Percentiles rank a stretch among this genome's conserved stretches.
These are phyloP conservation scores for Aspergillus felis DNA, from an alignment of 2,329 filamentous ascomycete genomes.

Conservation along the genomic window DNA sequence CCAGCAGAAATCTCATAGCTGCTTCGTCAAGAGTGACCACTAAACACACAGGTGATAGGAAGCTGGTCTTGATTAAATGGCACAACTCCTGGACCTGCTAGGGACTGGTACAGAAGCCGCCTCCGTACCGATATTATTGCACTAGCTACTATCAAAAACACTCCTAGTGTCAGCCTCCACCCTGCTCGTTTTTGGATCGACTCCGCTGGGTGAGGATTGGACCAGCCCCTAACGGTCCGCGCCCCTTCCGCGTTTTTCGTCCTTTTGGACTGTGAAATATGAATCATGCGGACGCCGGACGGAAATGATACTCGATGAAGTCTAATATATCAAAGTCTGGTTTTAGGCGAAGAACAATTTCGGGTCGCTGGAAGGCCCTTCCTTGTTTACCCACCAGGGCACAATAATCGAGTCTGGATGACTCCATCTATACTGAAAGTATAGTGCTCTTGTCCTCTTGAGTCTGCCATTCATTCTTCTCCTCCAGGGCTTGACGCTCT, in stretches of 20 bases:
- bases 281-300: constrained; percentile 1
- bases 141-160: constrained; percentile 7
- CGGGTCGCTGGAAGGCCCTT: constrained; percentile 19
- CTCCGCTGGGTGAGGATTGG: constrained; percentile 13
- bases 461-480: constrained; percentile 16
- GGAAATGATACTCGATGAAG: constrained; percentile 9
- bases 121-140: background rate
- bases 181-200: constrained; percentile 11
- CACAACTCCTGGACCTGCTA: background rate
- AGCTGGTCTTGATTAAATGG: background rate
- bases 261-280: background rate
- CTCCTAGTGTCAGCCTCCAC: constrained; percentile 16
- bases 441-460: constrained; percentile 12
- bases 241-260: background rate
- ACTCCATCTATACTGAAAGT: constrained; percentile 8
- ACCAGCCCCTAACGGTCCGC: constrained; percentile 11
- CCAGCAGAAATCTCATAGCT: background rate
- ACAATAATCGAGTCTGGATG: constrained; percentile 10
- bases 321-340: constrained; percentile 16
- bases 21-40: background rate
- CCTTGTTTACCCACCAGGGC: constrained; percentile 17
- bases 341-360: constrained; percentile 11
- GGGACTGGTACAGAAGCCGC: too few relatives aligned
- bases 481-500: constrained; percentile 29
- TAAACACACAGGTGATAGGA: background rate